A percentile compares a stretch with the other conserved stretches of the same genome.
Evolutionary conservation across 345 rosid genomes (phyloP).

Genomic region (Euphorbia tirucalli): DNA sequence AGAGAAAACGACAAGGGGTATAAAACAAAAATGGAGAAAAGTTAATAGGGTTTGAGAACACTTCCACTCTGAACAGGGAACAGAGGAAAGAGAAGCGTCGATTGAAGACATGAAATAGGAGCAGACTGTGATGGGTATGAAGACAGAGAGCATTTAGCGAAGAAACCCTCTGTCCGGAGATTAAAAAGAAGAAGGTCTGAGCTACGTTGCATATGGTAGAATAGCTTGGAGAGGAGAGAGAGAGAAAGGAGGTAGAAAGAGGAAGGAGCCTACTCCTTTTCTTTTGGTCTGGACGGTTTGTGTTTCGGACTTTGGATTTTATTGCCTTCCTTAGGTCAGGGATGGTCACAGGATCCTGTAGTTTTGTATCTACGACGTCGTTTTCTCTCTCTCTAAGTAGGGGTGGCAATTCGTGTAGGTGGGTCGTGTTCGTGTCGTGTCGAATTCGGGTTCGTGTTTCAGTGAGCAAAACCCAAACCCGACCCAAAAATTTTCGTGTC

Average conservation of each 20-base stretch:
- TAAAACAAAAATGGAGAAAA: slow-evolving; percentile 23
- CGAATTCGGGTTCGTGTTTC: too few relatives aligned
- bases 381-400: too few relatives aligned
- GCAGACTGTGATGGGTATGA: slow-evolving; percentile 16
- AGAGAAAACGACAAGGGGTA: slow-evolving; percentile 22
- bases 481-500: too few relatives aligned
- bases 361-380: neutral
- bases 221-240: neutral
- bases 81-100: slow-evolving; percentile 32
- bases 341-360: neutral
- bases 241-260: neutral
- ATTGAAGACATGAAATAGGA: slow-evolving; percentile 80
- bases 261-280: neutral
- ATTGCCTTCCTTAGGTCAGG: neutral
- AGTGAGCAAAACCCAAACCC: too few relatives aligned
- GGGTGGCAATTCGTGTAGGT: too few relatives aligned
- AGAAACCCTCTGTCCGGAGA: slow-evolving; percentile 37
- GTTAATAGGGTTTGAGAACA: slow-evolving; percentile 51
- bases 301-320: slow-evolving; percentile 2
- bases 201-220: slow-evolving; percentile 36
- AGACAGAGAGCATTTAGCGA: slow-evolving; percentile 51
- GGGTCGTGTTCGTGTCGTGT: too few relatives aligned
- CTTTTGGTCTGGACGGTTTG: neutral
- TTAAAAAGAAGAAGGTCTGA: neutral
- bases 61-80: slow-evolving; percentile 39